A percentile compares a stretch with the other conserved stretches of the same genome.
Evolutionary conservation across 306 rosid species (phyloP).

Genomic region (Cicer yamashitae): DNA sequence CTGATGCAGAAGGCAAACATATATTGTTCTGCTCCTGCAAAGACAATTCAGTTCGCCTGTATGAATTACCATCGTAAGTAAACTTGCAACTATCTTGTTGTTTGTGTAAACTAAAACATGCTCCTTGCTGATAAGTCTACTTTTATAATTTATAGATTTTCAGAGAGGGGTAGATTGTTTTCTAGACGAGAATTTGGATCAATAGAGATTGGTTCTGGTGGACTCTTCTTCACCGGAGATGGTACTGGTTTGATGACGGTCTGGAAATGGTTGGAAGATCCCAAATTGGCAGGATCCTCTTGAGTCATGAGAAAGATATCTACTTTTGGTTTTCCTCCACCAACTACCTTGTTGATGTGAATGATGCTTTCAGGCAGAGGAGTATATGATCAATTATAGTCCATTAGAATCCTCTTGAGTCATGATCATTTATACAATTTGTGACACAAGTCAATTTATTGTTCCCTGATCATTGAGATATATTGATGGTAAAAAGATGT

Average conservation of each 20-base stretch:
- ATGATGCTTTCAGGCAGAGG: neutral
- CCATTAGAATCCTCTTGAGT: neutral
- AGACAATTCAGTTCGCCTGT: constrained; percentile 52
- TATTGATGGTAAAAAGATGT: too few species aligned
- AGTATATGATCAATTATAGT: too few species aligned
- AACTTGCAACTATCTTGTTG: neutral
- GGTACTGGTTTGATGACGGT: constrained; percentile 48
- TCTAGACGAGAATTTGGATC: constrained; percentile 39
- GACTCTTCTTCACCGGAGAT: constrained; percentile 57
- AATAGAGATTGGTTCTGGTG: constrained; percentile 44
- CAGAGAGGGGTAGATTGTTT: constrained; percentile 53
- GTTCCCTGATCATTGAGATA: too few species aligned
- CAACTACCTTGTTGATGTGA: neutral
- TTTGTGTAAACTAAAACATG: neutral
- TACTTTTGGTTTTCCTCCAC: neutral
- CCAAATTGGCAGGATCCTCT: constrained; percentile 12
- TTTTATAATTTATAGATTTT: constrained; percentile 42
- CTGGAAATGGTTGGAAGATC: constrained; percentile 46
- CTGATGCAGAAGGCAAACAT: constrained; percentile 38
- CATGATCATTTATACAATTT: neutral
- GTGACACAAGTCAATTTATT: too few species aligned
- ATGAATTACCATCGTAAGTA: constrained; percentile 62
- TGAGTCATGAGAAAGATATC: neutral
- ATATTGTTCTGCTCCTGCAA: constrained; percentile 49
- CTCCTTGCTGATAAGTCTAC: neutral